phyloP scores from a whole-genome alignment of 2,329 filamentous ascomycete genomes.

The Cladorrhinum sp. region DNA sequence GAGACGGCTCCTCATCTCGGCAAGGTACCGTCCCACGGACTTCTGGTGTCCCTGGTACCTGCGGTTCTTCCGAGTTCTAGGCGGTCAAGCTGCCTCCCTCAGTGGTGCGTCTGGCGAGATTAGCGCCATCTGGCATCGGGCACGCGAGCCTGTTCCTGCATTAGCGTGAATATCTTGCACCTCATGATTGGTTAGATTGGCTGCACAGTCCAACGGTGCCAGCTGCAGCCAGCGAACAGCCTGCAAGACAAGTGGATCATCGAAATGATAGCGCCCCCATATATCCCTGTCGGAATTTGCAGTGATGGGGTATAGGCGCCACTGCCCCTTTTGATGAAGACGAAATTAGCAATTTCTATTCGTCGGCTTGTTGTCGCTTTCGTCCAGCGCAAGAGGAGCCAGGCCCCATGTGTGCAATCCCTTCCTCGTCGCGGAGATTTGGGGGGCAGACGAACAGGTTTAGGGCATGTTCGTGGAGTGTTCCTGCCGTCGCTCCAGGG shows the following conservation, averaged over 20 bases:
- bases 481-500: constrained; percentile 17
- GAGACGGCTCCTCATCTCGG: constrained; percentile 17
- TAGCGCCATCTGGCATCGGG: constrained; percentile 24
- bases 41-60: constrained; percentile 13
- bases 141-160: constrained; percentile 23
- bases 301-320: constrained; percentile 5
- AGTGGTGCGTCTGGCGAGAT: constrained; percentile 22
- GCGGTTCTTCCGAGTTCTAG: background rate
- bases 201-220: constrained; percentile 11
- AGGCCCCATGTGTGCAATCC: constrained; percentile 18
- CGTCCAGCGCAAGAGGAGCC: constrained; percentile 7
- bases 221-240: constrained; percentile 12
- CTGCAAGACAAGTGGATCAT: constrained; percentile 15
- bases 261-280: constrained; percentile 2
- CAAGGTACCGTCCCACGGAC: constrained; percentile 18
- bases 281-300: constrained; percentile 15
- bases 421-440: constrained; percentile 27
- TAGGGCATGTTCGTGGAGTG: constrained; percentile 11
- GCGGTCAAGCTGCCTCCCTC: constrained; percentile 2
- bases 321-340: constrained; percentile 27
- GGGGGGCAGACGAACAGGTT: constrained; percentile 18
- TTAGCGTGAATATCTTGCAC: constrained; percentile 11
- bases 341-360: constrained; percentile 32
- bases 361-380: constrained; percentile 17
- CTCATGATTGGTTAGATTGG: background rate